Base-by-base conservation (phyloP, 2,329 filamentous ascomycete genomes). In the Aspergillus arachidicola region DNA sequence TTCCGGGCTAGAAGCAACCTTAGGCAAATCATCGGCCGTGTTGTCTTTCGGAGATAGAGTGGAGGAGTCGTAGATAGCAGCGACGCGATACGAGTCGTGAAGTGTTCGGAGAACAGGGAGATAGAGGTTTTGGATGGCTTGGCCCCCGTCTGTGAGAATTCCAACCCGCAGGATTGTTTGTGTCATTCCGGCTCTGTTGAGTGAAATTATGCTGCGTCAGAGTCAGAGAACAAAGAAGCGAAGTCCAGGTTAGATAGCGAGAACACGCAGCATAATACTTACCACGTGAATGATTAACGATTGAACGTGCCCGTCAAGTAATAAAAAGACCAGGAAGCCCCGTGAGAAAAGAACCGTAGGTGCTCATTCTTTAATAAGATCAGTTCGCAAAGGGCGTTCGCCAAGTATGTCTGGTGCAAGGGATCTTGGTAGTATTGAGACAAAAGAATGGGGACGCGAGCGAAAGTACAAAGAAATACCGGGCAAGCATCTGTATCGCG, bases 61-160 rank as follows among this genome's bases (percentile, higher is more conserved):
- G 0, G 84, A 84, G 5, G 84, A 76, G 62, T 86, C 84, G 72
- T 85, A 86, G 48, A 88, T 75, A 64, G 81, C 80, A 1, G 79
- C 82, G 38, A 82, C 78, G 2, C 71, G 72, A 75, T 80, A 88
- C 34, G 79, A 74, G 36, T 62, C 54, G 26, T 59, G 80, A 67
- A 63, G 78, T 73, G 54, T 86, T 57, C 75, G 75, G 11, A 88
- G 69, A 3, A 78, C 81, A 0, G 84, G 84, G 7, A 88, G 80
- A 69, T 88, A 85, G 32, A 82, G 80, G 41, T 85, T 82, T 72
- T 87, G 81, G 34, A 79, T 76, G 46, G 85, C 76, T 67, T 85
- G 80, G 36, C 72, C 71, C 28, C 73, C 73, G 60, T 73, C 70
- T 57, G 76, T 75, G 56, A 79, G 72, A 60, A 79, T 74, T 6